A percentile compares a stretch with the other conserved stretches of the same genome.
phyloP scores from a whole-genome alignment of 2,329 filamentous ascomycete genomes.

The Alternaria gansuensis region DNA sequence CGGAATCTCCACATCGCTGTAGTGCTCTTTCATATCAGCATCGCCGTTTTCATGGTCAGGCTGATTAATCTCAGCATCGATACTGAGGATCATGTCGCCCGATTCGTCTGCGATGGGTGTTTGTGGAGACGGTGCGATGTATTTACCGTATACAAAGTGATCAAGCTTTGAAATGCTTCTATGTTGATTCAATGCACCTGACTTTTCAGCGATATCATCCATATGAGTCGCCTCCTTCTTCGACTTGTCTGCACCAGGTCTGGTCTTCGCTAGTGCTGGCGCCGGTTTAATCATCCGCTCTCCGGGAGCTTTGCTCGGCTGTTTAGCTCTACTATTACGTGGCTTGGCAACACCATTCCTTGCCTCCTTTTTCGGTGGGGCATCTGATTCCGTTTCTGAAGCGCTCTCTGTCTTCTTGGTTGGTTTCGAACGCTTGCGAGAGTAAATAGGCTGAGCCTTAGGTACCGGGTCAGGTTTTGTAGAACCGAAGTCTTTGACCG shows the following conservation, averaged over 20 bases:
- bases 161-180: neutral
- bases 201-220: no score
- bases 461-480: neutral
- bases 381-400: conserved; percentile 17
- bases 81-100: neutral
- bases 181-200: neutral
- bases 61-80: neutral
- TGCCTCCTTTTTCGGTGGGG: conserved; percentile 17
- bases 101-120: neutral
- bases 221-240: neutral
- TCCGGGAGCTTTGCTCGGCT: neutral
- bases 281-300: neutral
- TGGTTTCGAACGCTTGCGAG: neutral
- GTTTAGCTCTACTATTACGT: neutral
- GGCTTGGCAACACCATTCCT: neutral
- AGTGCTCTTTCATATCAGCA: neutral
- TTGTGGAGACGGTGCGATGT: neutral
- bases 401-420: neutral
- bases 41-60: neutral
- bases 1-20: neutral
- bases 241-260: neutral
- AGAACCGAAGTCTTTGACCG: neutral
- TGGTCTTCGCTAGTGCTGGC: neutral
- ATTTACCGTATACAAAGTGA: neutral
- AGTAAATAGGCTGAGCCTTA: neutral